These are phyloP conservation scores for Ceratobasidium sp. DNA, from an alignment of 1,284 basidiomycete genomes.

Conservation along the genomic window DNA sequence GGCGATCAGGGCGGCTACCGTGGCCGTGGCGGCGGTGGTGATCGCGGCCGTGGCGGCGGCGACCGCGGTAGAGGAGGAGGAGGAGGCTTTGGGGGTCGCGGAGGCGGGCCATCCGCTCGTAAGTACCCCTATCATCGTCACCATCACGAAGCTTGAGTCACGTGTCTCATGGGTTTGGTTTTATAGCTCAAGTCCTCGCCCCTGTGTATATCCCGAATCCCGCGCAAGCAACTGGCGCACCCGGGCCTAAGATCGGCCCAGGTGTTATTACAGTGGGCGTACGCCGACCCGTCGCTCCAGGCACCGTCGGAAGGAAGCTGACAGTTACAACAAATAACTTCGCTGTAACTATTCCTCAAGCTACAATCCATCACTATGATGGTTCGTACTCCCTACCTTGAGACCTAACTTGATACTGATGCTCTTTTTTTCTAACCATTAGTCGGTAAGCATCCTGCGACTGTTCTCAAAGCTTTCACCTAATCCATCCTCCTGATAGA, in stretches of 20 bases:
- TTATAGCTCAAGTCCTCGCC: not conserved
- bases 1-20: no score
- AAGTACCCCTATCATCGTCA: not conserved
- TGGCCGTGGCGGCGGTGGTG: no score
- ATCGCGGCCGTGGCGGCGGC: no score
- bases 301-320: conserved; percentile 63
- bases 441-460: conserved; percentile 67
- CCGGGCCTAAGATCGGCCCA: conserved; percentile 12
- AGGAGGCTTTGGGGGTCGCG: not conserved
- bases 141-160: no score
- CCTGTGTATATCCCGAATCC: not conserved
- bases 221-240: not conserved
- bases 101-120: not conserved
- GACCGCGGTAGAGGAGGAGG: no score
- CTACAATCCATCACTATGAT: conserved; percentile 45
- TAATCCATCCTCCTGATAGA: conserved; percentile 50
- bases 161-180: not conserved
- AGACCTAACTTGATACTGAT: not conserved
- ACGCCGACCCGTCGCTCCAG: conserved; percentile 49
- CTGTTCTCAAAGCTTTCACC: conserved; percentile 55
- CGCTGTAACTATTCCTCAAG: conserved; percentile 36
- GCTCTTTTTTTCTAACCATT: conserved; percentile 1
- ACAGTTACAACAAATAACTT: conserved; percentile 56
- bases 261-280: conserved; percentile 34
- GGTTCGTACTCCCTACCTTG: conserved; percentile 36